Percentiles rank a stretch among this genome's conserved stretches.
Conservation (phyloP, 1,284 basidiomycete species). For the Cutaneotrichosporon sp. region DNA sequence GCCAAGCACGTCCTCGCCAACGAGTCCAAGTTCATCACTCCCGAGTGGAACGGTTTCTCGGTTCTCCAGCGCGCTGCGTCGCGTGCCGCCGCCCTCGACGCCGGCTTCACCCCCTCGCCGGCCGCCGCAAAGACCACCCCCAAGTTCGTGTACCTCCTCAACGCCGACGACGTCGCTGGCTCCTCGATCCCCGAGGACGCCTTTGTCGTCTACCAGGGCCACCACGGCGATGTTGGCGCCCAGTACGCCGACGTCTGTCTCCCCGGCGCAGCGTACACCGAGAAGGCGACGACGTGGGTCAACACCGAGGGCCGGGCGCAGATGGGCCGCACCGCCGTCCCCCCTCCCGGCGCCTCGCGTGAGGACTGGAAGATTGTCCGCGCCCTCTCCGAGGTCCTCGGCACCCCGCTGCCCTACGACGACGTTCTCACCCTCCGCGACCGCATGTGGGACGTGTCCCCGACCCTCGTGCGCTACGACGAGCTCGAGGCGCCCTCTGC, state of each 20-base stretch:
- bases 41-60: conserved; percentile 95
- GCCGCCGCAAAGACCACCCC: conserved; percentile 72
- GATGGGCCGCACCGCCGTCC: conserved; percentile 85
- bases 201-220: conserved; percentile 98
- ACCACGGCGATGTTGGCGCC: conserved; percentile 96
- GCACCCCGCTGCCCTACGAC: conserved; percentile 81
- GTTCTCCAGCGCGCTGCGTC: conserved; percentile 88
- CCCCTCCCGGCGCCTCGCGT: conserved; percentile 88
- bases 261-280: conserved; percentile 92
- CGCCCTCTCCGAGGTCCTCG: conserved; percentile 87
- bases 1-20: conserved; percentile 78
- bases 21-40: conserved; percentile 71
- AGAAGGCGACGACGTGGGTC: conserved; percentile 92
- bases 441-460: conserved; percentile 96
- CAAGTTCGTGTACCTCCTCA: conserved; percentile 96
- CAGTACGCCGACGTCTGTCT: conserved; percentile 95
- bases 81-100: conserved; percentile 90
- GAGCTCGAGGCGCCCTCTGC: conserved; percentile 72
- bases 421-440: conserved; percentile 83
- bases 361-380: conserved; percentile 99
- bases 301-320: conserved; percentile 97
- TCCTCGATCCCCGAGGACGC: conserved; percentile 88
- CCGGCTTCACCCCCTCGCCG: conserved; percentile 84
- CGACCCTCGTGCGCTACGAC: conserved; percentile 85
- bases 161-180: conserved; percentile 91